Evolutionary conservation across 129 eudicot genomes (phyloP).

Genomic region (Artemisia tridentata): DNA sequence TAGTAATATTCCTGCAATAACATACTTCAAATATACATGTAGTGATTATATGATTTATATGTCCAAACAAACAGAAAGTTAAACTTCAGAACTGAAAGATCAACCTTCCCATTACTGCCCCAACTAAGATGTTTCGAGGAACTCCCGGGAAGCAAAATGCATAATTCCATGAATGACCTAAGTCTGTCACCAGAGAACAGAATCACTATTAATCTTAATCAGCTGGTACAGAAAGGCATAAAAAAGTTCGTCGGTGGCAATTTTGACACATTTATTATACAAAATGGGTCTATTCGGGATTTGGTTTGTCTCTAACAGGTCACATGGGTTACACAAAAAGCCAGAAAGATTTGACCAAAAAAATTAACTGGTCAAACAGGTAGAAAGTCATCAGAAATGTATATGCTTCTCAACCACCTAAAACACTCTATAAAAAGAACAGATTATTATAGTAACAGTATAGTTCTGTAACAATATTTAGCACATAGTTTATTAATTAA

Average conservation of each 20-base stretch:
- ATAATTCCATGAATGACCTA: slow-evolving; percentile 94
- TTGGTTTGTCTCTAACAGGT: background rate
- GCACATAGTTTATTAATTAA: background rate
- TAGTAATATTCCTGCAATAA: background rate
- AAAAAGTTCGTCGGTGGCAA: slow-evolving; percentile 7
- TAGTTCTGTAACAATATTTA: background rate
- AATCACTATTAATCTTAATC: slow-evolving; percentile 9
- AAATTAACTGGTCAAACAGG: background rate
- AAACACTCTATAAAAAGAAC: background rate
- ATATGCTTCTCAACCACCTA: too few species aligned
- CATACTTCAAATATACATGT: background rate
- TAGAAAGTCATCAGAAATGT: background rate
- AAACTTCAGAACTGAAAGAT: slow-evolving; percentile 14
- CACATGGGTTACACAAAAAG: background rate
- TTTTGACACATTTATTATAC: background rate
- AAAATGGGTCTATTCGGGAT: background rate
- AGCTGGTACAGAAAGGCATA: background rate
- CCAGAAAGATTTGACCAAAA: background rate
- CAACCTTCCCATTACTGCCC: slow-evolving; percentile 46
- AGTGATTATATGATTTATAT: too few species aligned
- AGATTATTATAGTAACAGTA: background rate
- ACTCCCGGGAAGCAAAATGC: slow-evolving; percentile 83
- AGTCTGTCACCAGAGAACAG: slow-evolving; percentile 55
- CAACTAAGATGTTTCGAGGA: slow-evolving; percentile 52
- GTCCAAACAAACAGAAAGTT: slow-evolving; percentile 12